Base-by-base conservation (phyloP, 345 rosid genomes). In the Turnera subulata region DNA sequence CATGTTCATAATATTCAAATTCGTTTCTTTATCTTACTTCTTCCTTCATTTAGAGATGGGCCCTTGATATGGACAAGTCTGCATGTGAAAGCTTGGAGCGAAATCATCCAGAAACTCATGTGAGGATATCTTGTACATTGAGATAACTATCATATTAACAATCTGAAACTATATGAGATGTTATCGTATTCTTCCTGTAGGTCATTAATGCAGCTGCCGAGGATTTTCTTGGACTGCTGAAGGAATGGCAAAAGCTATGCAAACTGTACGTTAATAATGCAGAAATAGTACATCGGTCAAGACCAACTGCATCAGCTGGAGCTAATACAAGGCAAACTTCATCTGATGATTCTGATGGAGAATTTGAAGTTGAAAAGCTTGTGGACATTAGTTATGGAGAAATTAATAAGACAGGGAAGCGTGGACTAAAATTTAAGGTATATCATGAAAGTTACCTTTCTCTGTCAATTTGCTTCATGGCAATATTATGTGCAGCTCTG, bases 311-410 rank as follows among this genome's bases (percentile, higher is more conserved):
- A 50, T 69, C 70, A 40, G 56, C 45, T 55, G 63, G 24, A 47
- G 68, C 59, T 43, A 24, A 54, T 25, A 45, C 49, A 58, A 32
- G 60, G 65, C 65, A 53, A 55, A 63, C 64, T 56, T 70, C 85
- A 55, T 53, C 48, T n/a, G 55, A 13, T 23, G 76, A 65, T 53
- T 73, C 44, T 68, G 80, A 80, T 60, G 88, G 58, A 33, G 98
- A 92, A 72, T 77, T 45, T 17, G 96, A 89, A 79, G 98, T 92
- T 73, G 76, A 68, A 25, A 78, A 71, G 32, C 50, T 92, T 46
- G 78, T 89, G 55, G 93, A 86, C 77, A 75, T 92, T 62, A 84
- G 93, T 67, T 92, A 83, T 69, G 95, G 95, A 42, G 93, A 88
- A 75, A 89, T 93, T 33, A 53, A 51, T 44, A 64, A 75, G n/a